Percentiles rank a stretch among this genome's conserved stretches.
Evolutionary conservation across 495 filamentous ascomycete species (phyloP).

Genomic region (Xylaria cubensis): DNA sequence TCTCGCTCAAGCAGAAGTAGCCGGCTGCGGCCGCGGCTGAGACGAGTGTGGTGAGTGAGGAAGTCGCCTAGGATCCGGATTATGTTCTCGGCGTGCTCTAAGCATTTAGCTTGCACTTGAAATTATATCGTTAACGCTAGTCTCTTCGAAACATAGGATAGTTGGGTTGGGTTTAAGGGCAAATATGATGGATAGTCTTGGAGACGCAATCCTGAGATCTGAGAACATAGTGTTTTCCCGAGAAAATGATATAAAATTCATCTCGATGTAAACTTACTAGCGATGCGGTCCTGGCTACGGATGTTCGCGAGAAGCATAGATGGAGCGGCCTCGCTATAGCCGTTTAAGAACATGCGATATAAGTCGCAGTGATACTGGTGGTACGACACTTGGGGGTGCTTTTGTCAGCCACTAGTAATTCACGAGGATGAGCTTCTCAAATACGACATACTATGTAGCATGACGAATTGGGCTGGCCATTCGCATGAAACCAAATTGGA

Average conservation of each 20-base stretch:
- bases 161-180: background rate
- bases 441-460: conserved; percentile 32
- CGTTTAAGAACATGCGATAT: conserved; percentile 38
- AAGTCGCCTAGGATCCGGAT: conserved; percentile 38
- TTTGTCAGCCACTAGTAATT: background rate
- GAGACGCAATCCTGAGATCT: background rate
- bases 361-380: conserved; percentile 44
- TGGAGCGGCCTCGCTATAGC: conserved; percentile 40
- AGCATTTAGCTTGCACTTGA: conserved; percentile 34
- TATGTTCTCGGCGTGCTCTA: conserved; percentile 40
- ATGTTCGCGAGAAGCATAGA: conserved; percentile 33
- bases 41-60: conserved; percentile 8
- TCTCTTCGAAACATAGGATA: background rate
- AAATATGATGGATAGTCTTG: background rate
- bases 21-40: conserved; percentile 21
- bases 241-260: too few species aligned
- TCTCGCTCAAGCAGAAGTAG: conserved; percentile 36
- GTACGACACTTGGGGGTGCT: conserved; percentile 29
- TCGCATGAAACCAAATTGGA: conserved; percentile 26
- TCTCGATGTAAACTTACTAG: conserved; percentile 5
- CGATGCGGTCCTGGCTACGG: conserved; percentile 28
- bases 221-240: background rate
- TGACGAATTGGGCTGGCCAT: conserved; percentile 36
- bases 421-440: too few species aligned
- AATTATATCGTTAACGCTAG: background rate